Base-by-base conservation (phyloP, 306 rosid genomes). In the Pyrus pyrifolia region DNA sequence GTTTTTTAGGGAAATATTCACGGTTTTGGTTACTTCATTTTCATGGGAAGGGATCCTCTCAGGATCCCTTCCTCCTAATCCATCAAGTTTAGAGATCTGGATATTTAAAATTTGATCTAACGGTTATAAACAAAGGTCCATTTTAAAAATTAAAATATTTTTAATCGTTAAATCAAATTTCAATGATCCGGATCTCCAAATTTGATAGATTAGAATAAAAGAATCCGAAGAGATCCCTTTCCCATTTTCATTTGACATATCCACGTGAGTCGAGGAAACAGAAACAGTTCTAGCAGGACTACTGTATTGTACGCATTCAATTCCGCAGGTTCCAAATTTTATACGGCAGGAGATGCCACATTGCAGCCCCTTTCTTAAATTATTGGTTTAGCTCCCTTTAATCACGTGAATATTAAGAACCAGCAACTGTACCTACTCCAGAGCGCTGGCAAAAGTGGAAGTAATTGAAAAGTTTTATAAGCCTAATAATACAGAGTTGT, bases 151-250 rank as follows among this genome's bases (percentile, higher is more conserved):
- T 33, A 33, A 5, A 33, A 33, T 33, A 33, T 4, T 0, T 33
- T 33, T 33, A 33, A 4, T 1, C 7, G 1, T 33, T 33, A 0
- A 0, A 33, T 33, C 7, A 33, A 33, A 33, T 33, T 33, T 33
- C 7, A 33, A 33, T 33, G 0, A 33, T 0, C 7, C 0, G 0
- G 7, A 33, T 33, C 7, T 1, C 0, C 38, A 33, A 5, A 33
- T 0, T 33, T 33, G 1, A 33, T 5, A 0, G 1, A 33, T 33
- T 33, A 33, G 5, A 6, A 33, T 0, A 0, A 33, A 33, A 33
- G 0, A 0, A 33, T 33, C 0, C 1, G 1, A 33, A 33, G 6
- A 33, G 5, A 33, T 33, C 7, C 1, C 38, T 33, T 33, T 33
- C 38, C 38, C 40, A 1, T 6, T 35, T 35, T 35, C 8, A 35